A percentile compares a stretch with the other conserved stretches of the same genome.
Evolutionary conservation across 192 early-diverging fungal species (phyloP).

Genomic region (Podochytrium sp.): DNA sequence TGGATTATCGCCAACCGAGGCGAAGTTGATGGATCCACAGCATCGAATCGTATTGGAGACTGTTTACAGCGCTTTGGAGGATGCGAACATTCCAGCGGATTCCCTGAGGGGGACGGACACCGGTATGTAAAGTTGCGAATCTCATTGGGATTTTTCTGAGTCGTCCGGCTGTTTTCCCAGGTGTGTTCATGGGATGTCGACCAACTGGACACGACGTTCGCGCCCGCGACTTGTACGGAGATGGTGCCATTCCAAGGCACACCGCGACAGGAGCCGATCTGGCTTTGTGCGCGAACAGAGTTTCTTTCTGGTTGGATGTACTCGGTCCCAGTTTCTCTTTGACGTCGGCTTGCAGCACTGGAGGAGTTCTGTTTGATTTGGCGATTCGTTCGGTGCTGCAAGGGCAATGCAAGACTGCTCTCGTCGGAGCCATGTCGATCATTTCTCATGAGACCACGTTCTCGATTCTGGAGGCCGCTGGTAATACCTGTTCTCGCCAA

Average conservation of each 20-base stretch:
- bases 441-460: not conserved
- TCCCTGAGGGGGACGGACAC: not conserved
- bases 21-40: slow-evolving; percentile 18
- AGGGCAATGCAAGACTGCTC: not conserved
- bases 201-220: not conserved
- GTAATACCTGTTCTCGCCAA: not conserved
- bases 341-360: not conserved
- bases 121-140: not conserved
- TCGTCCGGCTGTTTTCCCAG: not conserved
- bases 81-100: not conserved
- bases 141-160: not conserved
- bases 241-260: not conserved
- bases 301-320: not conserved
- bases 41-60: slow-evolving; percentile 1
- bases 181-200: not conserved
- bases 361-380: not conserved
- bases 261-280: not conserved
- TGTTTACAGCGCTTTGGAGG: slow-evolving; percentile 1
- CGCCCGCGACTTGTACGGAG: not conserved
- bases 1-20: slow-evolving; percentile 14
- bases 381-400: not conserved
- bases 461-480: not conserved
- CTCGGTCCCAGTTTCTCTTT: not conserved
- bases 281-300: not conserved
- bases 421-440: not conserved